phyloP scores from a whole-genome alignment of 75 land plant species.

The Pinus tabuliformis region DNA sequence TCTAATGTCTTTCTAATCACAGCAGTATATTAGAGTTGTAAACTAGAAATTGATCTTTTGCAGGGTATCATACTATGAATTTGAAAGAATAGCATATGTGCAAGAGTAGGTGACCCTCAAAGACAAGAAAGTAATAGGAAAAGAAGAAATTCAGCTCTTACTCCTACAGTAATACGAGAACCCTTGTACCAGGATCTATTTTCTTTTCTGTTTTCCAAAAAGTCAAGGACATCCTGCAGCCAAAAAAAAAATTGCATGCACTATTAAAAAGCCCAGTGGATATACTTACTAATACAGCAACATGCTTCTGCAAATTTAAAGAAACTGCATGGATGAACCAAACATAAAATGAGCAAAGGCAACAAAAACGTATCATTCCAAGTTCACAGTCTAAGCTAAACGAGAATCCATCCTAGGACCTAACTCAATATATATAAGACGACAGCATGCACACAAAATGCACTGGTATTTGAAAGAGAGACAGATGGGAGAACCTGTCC shows the following conservation, averaged over 20 bases:
- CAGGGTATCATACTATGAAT: neutral
- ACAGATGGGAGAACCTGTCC: constrained; percentile 59
- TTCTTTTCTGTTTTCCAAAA: constrained; percentile 82
- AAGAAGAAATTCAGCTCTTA: constrained; percentile 32
- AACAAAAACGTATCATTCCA: neutral
- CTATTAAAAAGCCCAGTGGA: neutral
- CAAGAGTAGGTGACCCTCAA: neutral
- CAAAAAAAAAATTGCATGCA: neutral
- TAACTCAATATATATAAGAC: no score
- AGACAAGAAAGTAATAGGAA: neutral
- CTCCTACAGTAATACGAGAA: constrained; percentile 66
- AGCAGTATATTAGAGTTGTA: neutral
- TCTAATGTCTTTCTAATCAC: neutral
- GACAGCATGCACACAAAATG: no score
- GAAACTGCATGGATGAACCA: neutral
- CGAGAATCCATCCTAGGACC: neutral
- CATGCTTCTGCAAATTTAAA: neutral
- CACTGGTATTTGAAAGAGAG: neutral
- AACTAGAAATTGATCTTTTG: neutral
- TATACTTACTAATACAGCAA: neutral
- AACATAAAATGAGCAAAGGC: constrained; percentile 1
- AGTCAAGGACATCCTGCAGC: constrained; percentile 77
- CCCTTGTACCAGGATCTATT: constrained; percentile 84
- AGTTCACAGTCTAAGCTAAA: neutral
- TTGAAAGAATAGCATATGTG: neutral